Evolutionary conservation across 2,329 filamentous ascomycete genomes (phyloP).

Genomic region (Xylariaceae sp.): DNA sequence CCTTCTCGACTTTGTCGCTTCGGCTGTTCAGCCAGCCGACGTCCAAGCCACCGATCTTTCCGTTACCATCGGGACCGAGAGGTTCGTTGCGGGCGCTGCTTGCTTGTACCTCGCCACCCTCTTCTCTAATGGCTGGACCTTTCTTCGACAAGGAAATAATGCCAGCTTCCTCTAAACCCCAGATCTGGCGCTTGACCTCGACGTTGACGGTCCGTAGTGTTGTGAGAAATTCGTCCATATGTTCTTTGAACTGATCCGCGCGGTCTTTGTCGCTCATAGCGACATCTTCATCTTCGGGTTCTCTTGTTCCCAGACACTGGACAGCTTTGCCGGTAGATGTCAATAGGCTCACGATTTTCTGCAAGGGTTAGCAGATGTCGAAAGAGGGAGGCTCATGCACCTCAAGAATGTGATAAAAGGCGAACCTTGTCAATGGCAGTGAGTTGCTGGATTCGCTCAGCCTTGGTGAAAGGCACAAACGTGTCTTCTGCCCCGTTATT

Average conservation of each 20-base stretch:
- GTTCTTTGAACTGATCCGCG: slow-evolving; percentile 53
- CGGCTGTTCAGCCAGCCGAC: slow-evolving; percentile 87
- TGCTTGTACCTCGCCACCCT: slow-evolving; percentile 23
- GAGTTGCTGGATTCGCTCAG: slow-evolving; percentile 77
- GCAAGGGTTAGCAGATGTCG: slow-evolving; percentile 22
- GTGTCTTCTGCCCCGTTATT: slow-evolving; percentile 22
- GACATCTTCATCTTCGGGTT: slow-evolving; percentile 25
- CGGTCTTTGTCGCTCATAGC: slow-evolving; percentile 44
- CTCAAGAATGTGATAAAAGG: not conserved
- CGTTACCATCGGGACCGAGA: slow-evolving; percentile 52
- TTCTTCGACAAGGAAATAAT: slow-evolving; percentile 55
- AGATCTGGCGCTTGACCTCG: slow-evolving; percentile 68
- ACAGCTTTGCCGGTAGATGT: slow-evolving; percentile 59
- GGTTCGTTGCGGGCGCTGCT: slow-evolving; percentile 31
- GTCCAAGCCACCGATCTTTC: slow-evolving; percentile 62
- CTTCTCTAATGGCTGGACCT: slow-evolving; percentile 21
- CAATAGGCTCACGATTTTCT: slow-evolving; percentile 45
- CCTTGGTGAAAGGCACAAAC: slow-evolving; percentile 60
- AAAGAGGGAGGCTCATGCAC: not conserved
- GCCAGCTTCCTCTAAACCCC: slow-evolving; percentile 75
- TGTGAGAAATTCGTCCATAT: slow-evolving; percentile 64
- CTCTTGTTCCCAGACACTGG: slow-evolving; percentile 55
- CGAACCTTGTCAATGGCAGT: slow-evolving; percentile 69
- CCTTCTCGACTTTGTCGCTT: slow-evolving; percentile 73
- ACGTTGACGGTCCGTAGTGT: slow-evolving; percentile 73